phyloP scores from a whole-genome alignment of 805 yeast genomes.

The Vanderwaltozyma verrucispora region DNA sequence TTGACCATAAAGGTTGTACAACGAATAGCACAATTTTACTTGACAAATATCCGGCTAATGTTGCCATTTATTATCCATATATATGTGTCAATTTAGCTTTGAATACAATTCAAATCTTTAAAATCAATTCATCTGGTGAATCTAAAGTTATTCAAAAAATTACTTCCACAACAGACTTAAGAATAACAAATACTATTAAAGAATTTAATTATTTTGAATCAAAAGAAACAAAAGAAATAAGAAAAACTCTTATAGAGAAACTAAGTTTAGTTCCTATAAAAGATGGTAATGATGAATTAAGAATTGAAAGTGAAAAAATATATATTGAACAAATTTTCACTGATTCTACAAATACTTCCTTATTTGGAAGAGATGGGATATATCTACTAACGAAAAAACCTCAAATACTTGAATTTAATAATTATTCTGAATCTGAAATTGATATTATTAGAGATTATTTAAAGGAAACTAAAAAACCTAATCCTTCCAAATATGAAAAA shows the following conservation, averaged over 20 bases:
- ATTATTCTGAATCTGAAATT: slow-evolving; percentile 15
- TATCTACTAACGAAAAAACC: slow-evolving; percentile 12
- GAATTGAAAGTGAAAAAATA: slow-evolving; percentile 18
- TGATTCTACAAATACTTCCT: slow-evolving; percentile 10
- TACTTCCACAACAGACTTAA: background rate
- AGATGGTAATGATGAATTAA: slow-evolving; percentile 10
- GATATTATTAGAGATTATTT: slow-evolving; percentile 12
- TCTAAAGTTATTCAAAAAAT: background rate
- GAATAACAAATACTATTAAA: slow-evolving; percentile 6
- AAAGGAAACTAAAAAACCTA: background rate
- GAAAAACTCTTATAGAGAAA: slow-evolving; percentile 14
- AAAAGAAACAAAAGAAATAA: slow-evolving; percentile 4
- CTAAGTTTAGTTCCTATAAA: slow-evolving; percentile 16
- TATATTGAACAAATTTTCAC: slow-evolving; percentile 12
- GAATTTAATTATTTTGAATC: slow-evolving; percentile 1
- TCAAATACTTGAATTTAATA: slow-evolving; percentile 14
- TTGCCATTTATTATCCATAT: slow-evolving; percentile 18
- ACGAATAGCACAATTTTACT: slow-evolving; percentile 23
- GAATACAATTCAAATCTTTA: slow-evolving; percentile 7
- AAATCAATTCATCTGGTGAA: slow-evolving; percentile 1
- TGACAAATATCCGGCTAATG: slow-evolving; percentile 18
- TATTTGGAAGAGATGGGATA: slow-evolving; percentile 14
- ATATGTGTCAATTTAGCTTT: slow-evolving; percentile 13
- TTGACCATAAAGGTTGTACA: slow-evolving; percentile 24
- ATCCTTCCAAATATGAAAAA: slow-evolving; percentile 8